Evolutionary conservation across 2,329 filamentous ascomycete genomes (phyloP), one percentile per base, ranked within the genome.

Genomic region (Periconia sp.): DNA sequence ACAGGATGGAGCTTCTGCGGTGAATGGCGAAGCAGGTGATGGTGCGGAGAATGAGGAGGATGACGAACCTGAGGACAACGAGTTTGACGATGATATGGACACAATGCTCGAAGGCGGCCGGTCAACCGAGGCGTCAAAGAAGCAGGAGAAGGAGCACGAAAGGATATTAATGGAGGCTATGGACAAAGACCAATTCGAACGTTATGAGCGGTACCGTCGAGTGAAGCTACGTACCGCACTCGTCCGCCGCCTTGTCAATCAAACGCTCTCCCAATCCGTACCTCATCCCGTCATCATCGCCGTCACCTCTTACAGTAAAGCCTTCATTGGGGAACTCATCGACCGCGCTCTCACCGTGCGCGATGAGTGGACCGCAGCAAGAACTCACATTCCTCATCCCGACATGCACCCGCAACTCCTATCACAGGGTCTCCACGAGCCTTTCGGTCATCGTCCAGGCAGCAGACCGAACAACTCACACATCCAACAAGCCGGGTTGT

Each of bases 201-300:
- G 87, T 35, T 90, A 88, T 62, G 86, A 87, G 64, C 78, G 82
- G 16, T 91, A 84, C 80, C 80, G 86, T 48, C 81, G 83, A 8
- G 82, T 83, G 23, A 88, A 86, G 57, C 72, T 92, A 28, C 80
- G 82, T 16, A 84, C 86, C 52, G 79, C 83, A 5, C 83, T 85
- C 13, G 85, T 91, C 43, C 81, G 87, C 62, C 79, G 85, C 79
- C 81, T 92, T 48, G 85, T 90, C 63, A 92, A 92, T 61, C 86
- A 88, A 45, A 89, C 88, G 2, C 85, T 91, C 7, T 89, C 86
- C 0, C 88, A 92, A 65, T 90, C 86, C 2, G 88, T 89, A 0
- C 86, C 87, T 0, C 78, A 81, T 15, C 86, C 82, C 56, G 86
- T 91, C 36, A 85, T 88, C 48, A 83, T 87, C 16, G 85, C 86